Base-by-base conservation (phyloP, 768 basidiomycete genomes). In the Trametes villosa region DNA sequence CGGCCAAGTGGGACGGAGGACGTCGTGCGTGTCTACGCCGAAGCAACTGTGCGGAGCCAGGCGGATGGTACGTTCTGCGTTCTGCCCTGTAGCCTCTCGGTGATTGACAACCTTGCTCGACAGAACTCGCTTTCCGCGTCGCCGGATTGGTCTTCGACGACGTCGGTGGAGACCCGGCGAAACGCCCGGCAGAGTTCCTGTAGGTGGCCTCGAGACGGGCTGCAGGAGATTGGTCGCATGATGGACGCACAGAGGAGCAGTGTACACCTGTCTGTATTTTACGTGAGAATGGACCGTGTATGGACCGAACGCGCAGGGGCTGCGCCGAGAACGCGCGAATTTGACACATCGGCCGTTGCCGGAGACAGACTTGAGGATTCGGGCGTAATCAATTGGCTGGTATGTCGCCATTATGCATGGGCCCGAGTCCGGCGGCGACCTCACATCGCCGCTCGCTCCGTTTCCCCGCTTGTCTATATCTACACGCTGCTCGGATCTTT, bases 1-100 rank as follows among this genome's bases (percentile, higher is more conserved):
- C 76, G 97, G 58, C 97, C 97, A 2, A 96, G 94, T 73, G 97
- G 97, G 9, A 99, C 97, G 24, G 97, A 99, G 74, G 96, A 99
- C 69, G 96, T 96, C 26, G 97, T 99, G 7, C 83, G 97, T 59
- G 95, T 99, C 17, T 99, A 98, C 70, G 97, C 96, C 1, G 97
- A 99, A 73, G 96, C 97, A 1, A 80, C 78, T 46, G 76, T 85
- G 41, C 84, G 83, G 61, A 74, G 83, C 15, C 87, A 89, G 66
- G 93, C 91, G 20, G 94, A 96, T 72, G 91, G 96, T 97, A 65
- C 70, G 88, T 79, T 3, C 11, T 22, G 42, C 20, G 29, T 15
- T 40, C 13, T 47, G 31, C 30, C 15, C 26, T 34, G n/a, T 57
- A 24, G 13, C 30, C 11, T 15, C 24, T n/a, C 41, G 30, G 50